A percentile compares a stretch with the other conserved stretches of the same genome.
These are phyloP conservation scores for Eurotiales sp. DNA, from an alignment of 2,329 filamentous ascomycete species.

Conservation along the genomic window DNA sequence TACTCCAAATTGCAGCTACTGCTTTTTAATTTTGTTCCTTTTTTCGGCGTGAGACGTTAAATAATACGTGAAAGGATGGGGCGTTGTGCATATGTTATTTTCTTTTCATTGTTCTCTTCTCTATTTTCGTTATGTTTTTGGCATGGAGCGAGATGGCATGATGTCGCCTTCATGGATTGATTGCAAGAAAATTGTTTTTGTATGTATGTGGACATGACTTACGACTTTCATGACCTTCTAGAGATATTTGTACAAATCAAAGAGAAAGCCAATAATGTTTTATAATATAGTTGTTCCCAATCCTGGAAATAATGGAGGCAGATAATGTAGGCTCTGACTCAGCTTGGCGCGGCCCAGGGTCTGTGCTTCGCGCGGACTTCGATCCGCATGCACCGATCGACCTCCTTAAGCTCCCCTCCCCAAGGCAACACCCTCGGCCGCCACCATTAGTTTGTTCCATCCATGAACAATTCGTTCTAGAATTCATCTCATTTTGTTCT, in stretches of 20 bases:
- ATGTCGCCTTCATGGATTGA: constrained; percentile 1
- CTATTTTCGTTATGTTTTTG: constrained; percentile 10
- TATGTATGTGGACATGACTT: constrained; percentile 17
- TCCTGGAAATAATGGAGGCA: no score
- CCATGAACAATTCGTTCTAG: not conserved
- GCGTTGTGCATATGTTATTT: constrained; percentile 8
- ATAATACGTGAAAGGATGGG: not conserved
- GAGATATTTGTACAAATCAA: constrained; percentile 5
- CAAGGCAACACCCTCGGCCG: not conserved
- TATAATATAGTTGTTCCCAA: no score
- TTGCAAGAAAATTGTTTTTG: constrained; percentile 10
- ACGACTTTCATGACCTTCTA: constrained; percentile 13
- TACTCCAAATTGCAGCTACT: constrained; percentile 70
- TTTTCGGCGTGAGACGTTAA: constrained; percentile 28
- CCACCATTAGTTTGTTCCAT: no score
- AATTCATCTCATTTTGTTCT: not conserved
- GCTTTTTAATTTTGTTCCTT: constrained; percentile 68
- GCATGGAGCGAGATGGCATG: constrained; percentile 7
- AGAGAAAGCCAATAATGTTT: not conserved
- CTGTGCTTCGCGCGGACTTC: not conserved
- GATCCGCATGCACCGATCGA: not conserved
- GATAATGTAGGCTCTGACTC: no score
- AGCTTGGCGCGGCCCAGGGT: not conserved
- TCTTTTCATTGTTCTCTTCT: constrained; percentile 10
- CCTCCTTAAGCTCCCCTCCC: not conserved